Percentiles rank a stretch among this genome's conserved stretches.
Conservation (phyloP, 1,284 basidiomycete species). For the Trichosporon ovoides region DNA sequence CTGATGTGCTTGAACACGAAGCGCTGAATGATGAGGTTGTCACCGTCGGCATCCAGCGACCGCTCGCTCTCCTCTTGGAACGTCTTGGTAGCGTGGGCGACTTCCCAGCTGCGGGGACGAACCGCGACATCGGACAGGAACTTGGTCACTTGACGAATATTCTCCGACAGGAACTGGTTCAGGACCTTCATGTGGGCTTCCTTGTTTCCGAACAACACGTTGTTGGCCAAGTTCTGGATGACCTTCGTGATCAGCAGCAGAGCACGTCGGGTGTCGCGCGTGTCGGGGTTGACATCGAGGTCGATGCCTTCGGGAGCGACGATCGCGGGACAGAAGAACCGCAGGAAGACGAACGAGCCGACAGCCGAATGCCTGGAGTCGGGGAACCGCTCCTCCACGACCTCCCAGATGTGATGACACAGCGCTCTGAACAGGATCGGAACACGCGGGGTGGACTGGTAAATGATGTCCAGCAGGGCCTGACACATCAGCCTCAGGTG, state of each 20-base stretch:
- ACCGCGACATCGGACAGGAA: constrained; percentile 74
- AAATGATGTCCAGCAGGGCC: constrained; percentile 70
- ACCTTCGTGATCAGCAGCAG: constrained; percentile 83
- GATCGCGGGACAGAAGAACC: constrained; percentile 69
- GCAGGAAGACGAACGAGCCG: constrained; percentile 84
- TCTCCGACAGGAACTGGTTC: constrained; percentile 69
- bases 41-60: constrained; percentile 34
- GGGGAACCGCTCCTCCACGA: constrained; percentile 75
- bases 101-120: constrained; percentile 35
- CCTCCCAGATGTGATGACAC: constrained; percentile 72
- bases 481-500: constrained; percentile 69
- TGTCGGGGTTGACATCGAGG: constrained; percentile 66
- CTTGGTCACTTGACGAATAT: constrained; percentile 72
- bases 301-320: constrained; percentile 80
- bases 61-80: constrained; percentile 36
- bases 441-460: constrained; percentile 62
- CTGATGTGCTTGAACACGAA: constrained; percentile 36
- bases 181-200: constrained; percentile 70
- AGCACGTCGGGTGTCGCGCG: constrained; percentile 61
- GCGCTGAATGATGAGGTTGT: constrained; percentile 38
- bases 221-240: constrained; percentile 86
- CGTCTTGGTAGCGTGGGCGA: constrained; percentile 30
- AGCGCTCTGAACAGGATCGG: constrained; percentile 82
- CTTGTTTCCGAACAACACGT: constrained; percentile 84
- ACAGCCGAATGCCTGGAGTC: constrained; percentile 78